Evolutionary conservation across 2,329 filamentous ascomycete species (phyloP), one percentile per base, ranked within the genome.

Genomic region (Thelonectria rubi): DNA sequence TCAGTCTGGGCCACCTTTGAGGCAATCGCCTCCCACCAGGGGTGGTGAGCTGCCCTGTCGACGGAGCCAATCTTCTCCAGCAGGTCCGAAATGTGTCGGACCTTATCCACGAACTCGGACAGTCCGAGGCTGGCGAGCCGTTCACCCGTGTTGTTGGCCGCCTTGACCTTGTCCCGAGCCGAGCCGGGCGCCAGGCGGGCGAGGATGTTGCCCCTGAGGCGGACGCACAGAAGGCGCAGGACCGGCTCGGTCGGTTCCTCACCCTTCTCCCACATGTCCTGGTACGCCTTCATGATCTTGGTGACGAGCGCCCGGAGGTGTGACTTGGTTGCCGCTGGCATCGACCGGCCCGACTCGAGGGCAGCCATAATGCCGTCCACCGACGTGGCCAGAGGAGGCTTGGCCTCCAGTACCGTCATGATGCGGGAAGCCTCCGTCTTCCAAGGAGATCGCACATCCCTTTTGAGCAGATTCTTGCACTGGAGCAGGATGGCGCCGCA

Each of bases 381-480:
- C 4, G 82, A 83, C 14, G 83, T 79, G 43, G 87, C 85, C 2
- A 81, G 68, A 2, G 83, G 78, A 43, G 82, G 75, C 34, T 82
- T 78, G 14, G 81, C 84, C 65, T 90, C 88, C 11, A 94, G 83
- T 1, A 92, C 85, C 1, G 85, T 79, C 80, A 90, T 86, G 65
- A 94, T 86, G n/a, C 91, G 87, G 3, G 82, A 80, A 0, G 91
- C 90, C 76, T 94, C 90, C 21, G 82, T 86, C 75, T 89, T 92
- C 92, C 92, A 95, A 18, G 90, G 87, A 12, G 86, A 85, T 46
- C 92, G 87, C 3, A 93, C 90, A 71, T 94, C 91, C 15, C 92
- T 87, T 77, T 93, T 94, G 32, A 95, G 84, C 8, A 94, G 81
- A 68, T 93, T 94, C 80, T 95, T 95, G 75, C 89, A 90, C 53